phyloP scores from a whole-genome alignment of 2,329 filamentous ascomycete genomes.

The Westerdykella ornata region DNA sequence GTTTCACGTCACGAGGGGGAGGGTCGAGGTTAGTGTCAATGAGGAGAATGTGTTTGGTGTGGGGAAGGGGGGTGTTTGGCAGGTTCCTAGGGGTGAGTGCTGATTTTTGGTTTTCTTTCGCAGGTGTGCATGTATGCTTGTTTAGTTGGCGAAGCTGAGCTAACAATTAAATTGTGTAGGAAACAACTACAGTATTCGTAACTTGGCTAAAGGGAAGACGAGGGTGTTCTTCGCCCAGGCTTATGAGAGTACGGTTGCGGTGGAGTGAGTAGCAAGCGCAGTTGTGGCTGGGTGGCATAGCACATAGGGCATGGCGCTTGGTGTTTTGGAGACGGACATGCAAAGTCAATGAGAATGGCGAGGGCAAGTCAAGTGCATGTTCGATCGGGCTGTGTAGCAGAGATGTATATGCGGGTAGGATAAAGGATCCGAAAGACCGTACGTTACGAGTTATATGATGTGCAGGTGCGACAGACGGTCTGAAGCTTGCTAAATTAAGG shows the following conservation, averaged over 20 bases:
- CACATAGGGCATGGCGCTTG: too few species aligned
- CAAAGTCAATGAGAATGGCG: too few species aligned
- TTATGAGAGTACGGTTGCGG: conserved; percentile 47
- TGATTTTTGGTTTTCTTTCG: not conserved
- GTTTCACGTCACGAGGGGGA: conserved; percentile 82
- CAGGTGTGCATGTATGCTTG: not conserved
- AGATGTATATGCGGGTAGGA: too few species aligned
- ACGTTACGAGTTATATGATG: too few species aligned
- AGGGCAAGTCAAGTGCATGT: too few species aligned
- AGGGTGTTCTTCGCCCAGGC: conserved; percentile 91
- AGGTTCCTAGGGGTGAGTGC: conserved; percentile 82
- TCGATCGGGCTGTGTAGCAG: too few species aligned
- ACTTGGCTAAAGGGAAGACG: conserved; percentile 64
- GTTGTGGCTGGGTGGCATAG: too few species aligned
- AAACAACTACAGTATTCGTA: conserved; percentile 87
- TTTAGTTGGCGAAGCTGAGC: not conserved
- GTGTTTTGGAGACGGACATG: too few species aligned
- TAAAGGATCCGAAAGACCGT: too few species aligned
- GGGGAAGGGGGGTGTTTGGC: conserved; percentile 81
- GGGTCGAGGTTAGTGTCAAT: conserved; percentile 71
- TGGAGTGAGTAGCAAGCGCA: too few species aligned
- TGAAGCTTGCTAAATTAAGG: too few species aligned
- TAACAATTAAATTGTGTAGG: conserved; percentile 50
- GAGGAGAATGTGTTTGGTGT: conserved; percentile 68
- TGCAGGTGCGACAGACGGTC: too few species aligned